phyloP scores from a whole-genome alignment of 495 filamentous ascomycete species.

The Penicillium ochrochloron region DNA sequence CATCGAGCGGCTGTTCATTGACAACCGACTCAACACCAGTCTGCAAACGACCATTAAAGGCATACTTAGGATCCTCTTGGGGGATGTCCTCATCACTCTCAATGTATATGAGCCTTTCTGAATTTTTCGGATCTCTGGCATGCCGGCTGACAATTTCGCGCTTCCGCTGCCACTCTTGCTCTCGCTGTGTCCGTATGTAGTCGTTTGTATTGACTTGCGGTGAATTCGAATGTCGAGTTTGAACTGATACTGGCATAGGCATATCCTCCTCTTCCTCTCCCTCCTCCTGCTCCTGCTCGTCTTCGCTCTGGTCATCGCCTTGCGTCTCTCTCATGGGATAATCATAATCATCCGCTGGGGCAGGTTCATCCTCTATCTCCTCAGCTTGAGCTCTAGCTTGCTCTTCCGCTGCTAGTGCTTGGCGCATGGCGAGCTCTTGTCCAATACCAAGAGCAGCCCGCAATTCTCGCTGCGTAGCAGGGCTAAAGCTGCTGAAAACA shows the following conservation, averaged over 20 bases:
- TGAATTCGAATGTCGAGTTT: not conserved
- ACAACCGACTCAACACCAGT: slow-evolving; percentile 27
- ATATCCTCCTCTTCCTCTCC: slow-evolving; percentile 10
- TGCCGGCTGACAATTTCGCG: slow-evolving; percentile 55
- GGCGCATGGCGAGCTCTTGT: slow-evolving; percentile 51
- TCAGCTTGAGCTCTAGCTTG: slow-evolving; percentile 1
- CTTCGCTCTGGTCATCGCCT: not conserved
- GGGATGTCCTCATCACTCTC: slow-evolving; percentile 47
- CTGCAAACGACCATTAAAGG: slow-evolving; percentile 19
- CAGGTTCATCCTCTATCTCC: slow-evolving; percentile 2
- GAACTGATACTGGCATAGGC: slow-evolving; percentile 14
- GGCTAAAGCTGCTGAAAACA: slow-evolving; percentile 51
- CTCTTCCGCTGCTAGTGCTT: slow-evolving; percentile 21
- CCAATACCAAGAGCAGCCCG: slow-evolving; percentile 53
- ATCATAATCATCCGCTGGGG: slow-evolving; percentile 4
- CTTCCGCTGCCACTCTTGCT: slow-evolving; percentile 55
- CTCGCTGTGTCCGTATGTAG: slow-evolving; percentile 24
- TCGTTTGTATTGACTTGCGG: not conserved
- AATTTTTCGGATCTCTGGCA: slow-evolving; percentile 49
- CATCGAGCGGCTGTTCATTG: slow-evolving; percentile 17
- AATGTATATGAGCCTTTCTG: slow-evolving; percentile 55
- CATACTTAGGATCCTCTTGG: slow-evolving; percentile 17
- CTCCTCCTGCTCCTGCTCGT: not conserved
- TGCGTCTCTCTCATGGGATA: slow-evolving; percentile 8
- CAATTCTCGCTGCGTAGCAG: slow-evolving; percentile 32